Base-by-base conservation (phyloP, 345 rosid genomes). In the Jatropha curcas region DNA sequence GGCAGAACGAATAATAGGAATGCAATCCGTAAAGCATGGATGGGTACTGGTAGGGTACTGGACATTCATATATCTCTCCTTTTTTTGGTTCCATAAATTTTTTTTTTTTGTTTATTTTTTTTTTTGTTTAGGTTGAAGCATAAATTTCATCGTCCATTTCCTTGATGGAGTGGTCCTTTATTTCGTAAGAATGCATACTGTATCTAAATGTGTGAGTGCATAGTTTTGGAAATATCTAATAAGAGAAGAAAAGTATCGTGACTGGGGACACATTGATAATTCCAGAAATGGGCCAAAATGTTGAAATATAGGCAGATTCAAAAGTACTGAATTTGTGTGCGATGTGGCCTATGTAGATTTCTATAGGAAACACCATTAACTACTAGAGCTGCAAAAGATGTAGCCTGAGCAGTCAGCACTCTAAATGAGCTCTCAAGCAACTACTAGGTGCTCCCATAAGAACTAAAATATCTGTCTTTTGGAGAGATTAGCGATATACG, bases 21-120 rank as follows among this genome's bases (percentile, higher is more conserved):
- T 57, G 81, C 81, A 17, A 46, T 78, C 52, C 81, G 77, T n/a
- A 73, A 69, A 48, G 81, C 81, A 4, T 78, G 81, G 81, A 78
- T 78, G 77, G 81, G 74, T 62, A 78, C 73, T 31, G 81, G 81
- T 78, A 61, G 25, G 46, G 25, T 53, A 4, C 24, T 19, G 1
- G 31, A 34, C 31, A 19, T 6, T 63, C 50, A 41, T 61, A 19
- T 62, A 33, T 41, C 14, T 41, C 45, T 41, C 13, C 11, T 4
- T 17, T n/a, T 33, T 52, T 37, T 22, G n/a, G n/a, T n/a, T n/a
- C n/a, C n/a, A n/a, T n/a, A n/a, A n/a, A 4, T 17, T 13, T 5
- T 4, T 48, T 1, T 43, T 43, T 1, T 10, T 20, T 58, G 25
- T 5, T 1, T 58, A 24, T 28, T 11, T 27, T 25, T 55, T 45